Evolutionary conservation across 176 grass and related monocot species (phyloP).

Genomic region (Eragrostis curvula): DNA sequence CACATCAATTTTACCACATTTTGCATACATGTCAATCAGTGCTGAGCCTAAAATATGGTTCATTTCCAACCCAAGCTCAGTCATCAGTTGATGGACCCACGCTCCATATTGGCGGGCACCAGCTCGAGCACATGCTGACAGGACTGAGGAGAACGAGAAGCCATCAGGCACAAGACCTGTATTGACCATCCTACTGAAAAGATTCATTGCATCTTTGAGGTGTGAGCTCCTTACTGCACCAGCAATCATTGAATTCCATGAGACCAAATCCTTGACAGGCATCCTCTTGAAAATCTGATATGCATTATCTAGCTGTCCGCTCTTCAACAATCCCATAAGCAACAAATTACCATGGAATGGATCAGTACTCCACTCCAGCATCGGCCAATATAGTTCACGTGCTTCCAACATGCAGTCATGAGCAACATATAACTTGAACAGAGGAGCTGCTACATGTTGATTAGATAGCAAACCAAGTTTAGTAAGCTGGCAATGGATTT

Average conservation of each 20-base stretch:
- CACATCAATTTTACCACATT: constrained; percentile 67
- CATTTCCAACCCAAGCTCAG: constrained; percentile 52
- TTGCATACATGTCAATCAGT: constrained; percentile 76
- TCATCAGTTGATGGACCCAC: constrained; percentile 63
- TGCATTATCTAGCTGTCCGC: constrained; percentile 56
- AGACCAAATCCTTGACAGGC: constrained; percentile 68
- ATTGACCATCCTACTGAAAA: constrained; percentile 63
- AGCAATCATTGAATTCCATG: constrained; percentile 82
- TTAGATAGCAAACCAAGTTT: constrained; percentile 52
- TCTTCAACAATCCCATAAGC: constrained; percentile 57
- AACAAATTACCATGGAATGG: constrained; percentile 66
- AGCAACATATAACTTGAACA: constrained; percentile 65
- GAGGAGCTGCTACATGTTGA: constrained; percentile 30
- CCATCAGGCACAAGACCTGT: constrained; percentile 59
- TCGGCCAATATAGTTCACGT: constrained; percentile 40
- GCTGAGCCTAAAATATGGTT: constrained; percentile 66
- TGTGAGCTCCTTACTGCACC: constrained; percentile 47
- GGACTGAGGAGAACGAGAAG: constrained; percentile 68
- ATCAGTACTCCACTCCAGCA: constrained; percentile 40
- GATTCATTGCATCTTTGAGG: constrained; percentile 56
- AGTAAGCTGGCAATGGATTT: constrained; percentile 56
- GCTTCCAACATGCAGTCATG: constrained; percentile 56
- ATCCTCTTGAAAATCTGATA: constrained; percentile 71
- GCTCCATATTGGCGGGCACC: constrained; percentile 58
- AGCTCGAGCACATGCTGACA: constrained; percentile 66